phyloP scores from a whole-genome alignment of 441 rosid genomes.

The Eruca vesicaria region DNA sequence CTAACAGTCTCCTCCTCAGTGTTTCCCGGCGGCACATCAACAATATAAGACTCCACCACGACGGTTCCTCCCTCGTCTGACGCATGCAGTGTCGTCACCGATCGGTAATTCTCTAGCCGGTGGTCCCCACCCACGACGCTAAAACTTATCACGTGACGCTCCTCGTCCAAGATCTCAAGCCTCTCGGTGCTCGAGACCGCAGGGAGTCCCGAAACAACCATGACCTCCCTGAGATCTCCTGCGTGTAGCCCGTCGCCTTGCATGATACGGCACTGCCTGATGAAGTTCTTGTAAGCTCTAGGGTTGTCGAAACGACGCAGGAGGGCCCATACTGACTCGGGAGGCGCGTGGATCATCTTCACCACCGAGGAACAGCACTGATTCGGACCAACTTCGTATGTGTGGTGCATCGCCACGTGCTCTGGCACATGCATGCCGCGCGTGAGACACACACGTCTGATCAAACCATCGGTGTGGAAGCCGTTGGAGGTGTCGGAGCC shows the following conservation, averaged over 20 bases:
- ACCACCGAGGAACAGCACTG: constrained; percentile 67
- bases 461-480: constrained; percentile 24
- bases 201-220: constrained; percentile 74
- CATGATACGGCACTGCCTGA: constrained; percentile 67
- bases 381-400: constrained; percentile 43
- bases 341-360: constrained; percentile 39
- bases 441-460: constrained; percentile 34
- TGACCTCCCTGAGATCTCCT: constrained; percentile 66
- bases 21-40: constrained; percentile 71
- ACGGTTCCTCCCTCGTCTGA: constrained; percentile 45
- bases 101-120: constrained; percentile 59
- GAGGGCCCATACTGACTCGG: constrained; percentile 64
- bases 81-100: constrained; percentile 67
- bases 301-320: constrained; percentile 83
- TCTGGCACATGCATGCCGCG: constrained; percentile 39
- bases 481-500: constrained; percentile 26
- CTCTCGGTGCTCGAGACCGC: constrained; percentile 68
- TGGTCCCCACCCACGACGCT: constrained; percentile 80
- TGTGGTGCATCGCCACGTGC: constrained; percentile 50
- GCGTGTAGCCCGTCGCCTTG: constrained; percentile 57
- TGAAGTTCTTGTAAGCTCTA: constrained; percentile 67
- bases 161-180: constrained; percentile 79
- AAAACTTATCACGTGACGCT: constrained; percentile 64
- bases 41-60: constrained; percentile 77
- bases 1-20: constrained; percentile 67